A percentile compares a stretch with the other conserved stretches of the same genome.
Evolutionary conservation across 2,329 filamentous ascomycete species (phyloP).

Genomic region (Alternaria brassicae): DNA sequence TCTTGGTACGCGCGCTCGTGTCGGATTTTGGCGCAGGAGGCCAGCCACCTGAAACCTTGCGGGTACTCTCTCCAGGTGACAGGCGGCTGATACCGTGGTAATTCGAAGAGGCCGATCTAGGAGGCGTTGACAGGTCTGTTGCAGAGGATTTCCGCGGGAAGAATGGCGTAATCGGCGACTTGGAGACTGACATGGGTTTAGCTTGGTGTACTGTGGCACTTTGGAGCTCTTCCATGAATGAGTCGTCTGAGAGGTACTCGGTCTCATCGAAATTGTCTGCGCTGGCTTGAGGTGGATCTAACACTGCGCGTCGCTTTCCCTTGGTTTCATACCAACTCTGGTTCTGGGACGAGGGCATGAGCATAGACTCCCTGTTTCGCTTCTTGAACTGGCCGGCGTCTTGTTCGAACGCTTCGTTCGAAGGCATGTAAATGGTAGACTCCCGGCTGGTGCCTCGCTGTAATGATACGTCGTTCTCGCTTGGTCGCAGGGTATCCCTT

Average conservation of each 20-base stretch:
- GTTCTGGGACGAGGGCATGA: slow-evolving; percentile 30
- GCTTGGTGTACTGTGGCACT: slow-evolving; percentile 83
- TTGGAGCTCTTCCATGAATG: slow-evolving; percentile 83
- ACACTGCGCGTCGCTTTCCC: slow-evolving; percentile 50
- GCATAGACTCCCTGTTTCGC: slow-evolving; percentile 41
- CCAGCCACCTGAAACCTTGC: slow-evolving; percentile 46
- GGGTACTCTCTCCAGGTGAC: slow-evolving; percentile 38
- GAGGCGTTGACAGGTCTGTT: slow-evolving; percentile 33
- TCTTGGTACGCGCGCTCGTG: slow-evolving; percentile 66
- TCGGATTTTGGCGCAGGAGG: slow-evolving; percentile 36
- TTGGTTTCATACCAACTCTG: slow-evolving; percentile 41
- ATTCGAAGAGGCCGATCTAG: slow-evolving; percentile 50
- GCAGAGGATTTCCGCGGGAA: slow-evolving; percentile 53
- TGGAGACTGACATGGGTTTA: slow-evolving; percentile 73
- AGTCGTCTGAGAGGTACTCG: slow-evolving; percentile 74
- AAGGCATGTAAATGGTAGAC: slow-evolving; percentile 42
- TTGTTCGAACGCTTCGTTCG: slow-evolving; percentile 21
- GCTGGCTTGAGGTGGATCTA: slow-evolving; percentile 50
- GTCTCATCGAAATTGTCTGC: slow-evolving; percentile 52
- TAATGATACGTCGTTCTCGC: slow-evolving; percentile 24
- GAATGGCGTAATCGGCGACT: slow-evolving; percentile 78
- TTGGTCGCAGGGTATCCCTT: slow-evolving; percentile 27
- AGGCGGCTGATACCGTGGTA: slow-evolving; percentile 29
- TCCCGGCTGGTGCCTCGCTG: slow-evolving; percentile 40
- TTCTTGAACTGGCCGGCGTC: slow-evolving; percentile 28